Base-by-base conservation (phyloP, 768 basidiomycete genomes). In the Lentinula guzmanii region DNA sequence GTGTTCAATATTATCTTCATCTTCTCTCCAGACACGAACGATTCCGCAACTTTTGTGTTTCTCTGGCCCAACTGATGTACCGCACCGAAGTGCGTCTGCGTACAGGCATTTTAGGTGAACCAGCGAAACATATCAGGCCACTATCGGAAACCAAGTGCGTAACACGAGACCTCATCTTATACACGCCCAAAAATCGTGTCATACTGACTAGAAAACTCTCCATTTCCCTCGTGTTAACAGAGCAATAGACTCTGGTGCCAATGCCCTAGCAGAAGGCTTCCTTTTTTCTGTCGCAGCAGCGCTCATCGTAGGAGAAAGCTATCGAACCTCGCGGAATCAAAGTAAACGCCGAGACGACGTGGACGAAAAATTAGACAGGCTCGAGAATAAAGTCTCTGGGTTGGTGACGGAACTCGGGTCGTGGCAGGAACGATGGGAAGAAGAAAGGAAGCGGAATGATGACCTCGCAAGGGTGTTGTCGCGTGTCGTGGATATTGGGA, bases 221-320 rank as follows among this genome's bases (percentile, higher is more conserved):
- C 37, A 2, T 13, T 8, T 39, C 13, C 37, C 35, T 48, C 48
- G 54, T 43, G 3, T 43, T 4, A 21, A 28, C 64, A 91, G 90
- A 62, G 92, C 92, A 0, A 89, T 94, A 62, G 90, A 93, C 62
- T 92, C 89, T 66, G 92, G 92, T 21, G 90, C 92, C 15, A 94
- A 93, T 65, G 79, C 86, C 5, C 77, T 94, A 4, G 92, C 92
- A 0, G 92, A 94, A 72, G 90, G 90, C 0, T 94, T 94, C 65
- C 80, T 94, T 3, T 94, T 94, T 68, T 69, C 76, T 18, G 92
- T 94, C 2, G 91, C 92, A 0, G 86, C 87, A 1, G 72, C 72
- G 0, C 76, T 94, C 5, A 93, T 95, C 61, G 62, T 93, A 10
- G 87, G 86, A 2, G 92, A 95, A 70, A 76, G 86, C 24, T 94